Evolutionary conservation across 169 alveolate genomes (phyloP), one percentile per base, ranked within the genome.

Genomic region (Neospora caninum): DNA sequence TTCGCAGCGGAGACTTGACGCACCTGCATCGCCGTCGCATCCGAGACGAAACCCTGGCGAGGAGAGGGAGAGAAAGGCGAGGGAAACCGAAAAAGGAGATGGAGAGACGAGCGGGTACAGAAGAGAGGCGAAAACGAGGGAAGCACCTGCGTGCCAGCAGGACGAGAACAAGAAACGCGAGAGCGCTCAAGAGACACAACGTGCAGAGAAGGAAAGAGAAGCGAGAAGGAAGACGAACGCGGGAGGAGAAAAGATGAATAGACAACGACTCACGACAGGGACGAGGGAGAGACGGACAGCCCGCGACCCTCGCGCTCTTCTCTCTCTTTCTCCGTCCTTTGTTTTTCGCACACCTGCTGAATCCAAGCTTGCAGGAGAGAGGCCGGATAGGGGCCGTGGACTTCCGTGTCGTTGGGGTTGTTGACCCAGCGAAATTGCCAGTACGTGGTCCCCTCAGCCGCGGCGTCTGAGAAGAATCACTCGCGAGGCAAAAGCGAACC

Each of bases 401-500:
- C 36, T 1, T 34, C 67, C 36, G n/a, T 88, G 93, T 54, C 84
- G 58, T 6, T n/a, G 0, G 82, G 84, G 64, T 64, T 88, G 29
- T 43, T 25, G 67, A 88, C 67, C 92, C 92, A 86, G 53, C 84
- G 93, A n/a, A 88, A 88, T 64, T 54, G 84, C 93, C 93, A 88
- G 4, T 9, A n/a, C 27, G 86, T 36, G n/a, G 86, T 13, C 86
- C 43, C 39, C 86, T 36, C 39, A 43, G 9, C 86, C 10, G 86
- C 9, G 45, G n/a, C 42, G 29, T 16, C 86, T 36, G 39, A 20
- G 45, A 78, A 78, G 20, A n/a, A 25, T 0, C 7, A 41, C 2
- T 9, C 38, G 9, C 43, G 88, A 64, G 16, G n/a, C 34, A 64
- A 64, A 64, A 64, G 7, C 31, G 25, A 1, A 22, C 25, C 31